A percentile compares a stretch with the other conserved stretches of the same genome.
Conservation (phyloP, 1,284 basidiomycete genomes). For the Irpex rosettiformis region DNA sequence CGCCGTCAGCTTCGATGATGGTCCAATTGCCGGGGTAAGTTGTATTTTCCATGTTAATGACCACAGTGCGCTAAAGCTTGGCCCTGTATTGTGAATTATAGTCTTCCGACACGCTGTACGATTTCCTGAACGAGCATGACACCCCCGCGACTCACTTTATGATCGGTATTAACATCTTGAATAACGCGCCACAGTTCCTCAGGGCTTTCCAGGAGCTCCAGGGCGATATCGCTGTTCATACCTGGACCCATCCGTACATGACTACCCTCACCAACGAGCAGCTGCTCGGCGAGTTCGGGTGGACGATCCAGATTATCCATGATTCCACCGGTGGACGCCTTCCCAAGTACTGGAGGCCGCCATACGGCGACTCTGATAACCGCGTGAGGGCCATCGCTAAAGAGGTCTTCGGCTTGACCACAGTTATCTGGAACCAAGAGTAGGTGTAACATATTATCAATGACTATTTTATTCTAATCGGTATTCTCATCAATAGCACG, state of each 20-base stretch:
- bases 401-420: constrained; percentile 66
- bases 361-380: constrained; percentile 74
- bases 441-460: constrained; percentile 32
- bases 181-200: constrained; percentile 51
- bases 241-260: constrained; percentile 81
- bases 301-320: constrained; percentile 79
- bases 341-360: constrained; percentile 74
- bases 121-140: constrained; percentile 60
- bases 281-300: constrained; percentile 78
- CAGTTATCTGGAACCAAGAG: constrained; percentile 82
- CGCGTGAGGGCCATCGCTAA: constrained; percentile 72
- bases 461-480: not conserved
- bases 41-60: not conserved
- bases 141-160: constrained; percentile 76
- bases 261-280: constrained; percentile 70
- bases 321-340: constrained; percentile 75
- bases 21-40: constrained; percentile 57
- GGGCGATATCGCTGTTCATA: constrained; percentile 75
- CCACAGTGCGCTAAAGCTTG: not conserved
- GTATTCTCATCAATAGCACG: constrained; percentile 40
- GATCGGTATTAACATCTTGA: constrained; percentile 72
- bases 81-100: constrained; percentile 17
- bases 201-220: constrained; percentile 46
- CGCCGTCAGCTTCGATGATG: constrained; percentile 75
- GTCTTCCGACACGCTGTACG: constrained; percentile 39